Evolutionary conservation across 2,329 filamentous ascomycete genomes (phyloP).

Genomic region (Paecilomyces niveus): DNA sequence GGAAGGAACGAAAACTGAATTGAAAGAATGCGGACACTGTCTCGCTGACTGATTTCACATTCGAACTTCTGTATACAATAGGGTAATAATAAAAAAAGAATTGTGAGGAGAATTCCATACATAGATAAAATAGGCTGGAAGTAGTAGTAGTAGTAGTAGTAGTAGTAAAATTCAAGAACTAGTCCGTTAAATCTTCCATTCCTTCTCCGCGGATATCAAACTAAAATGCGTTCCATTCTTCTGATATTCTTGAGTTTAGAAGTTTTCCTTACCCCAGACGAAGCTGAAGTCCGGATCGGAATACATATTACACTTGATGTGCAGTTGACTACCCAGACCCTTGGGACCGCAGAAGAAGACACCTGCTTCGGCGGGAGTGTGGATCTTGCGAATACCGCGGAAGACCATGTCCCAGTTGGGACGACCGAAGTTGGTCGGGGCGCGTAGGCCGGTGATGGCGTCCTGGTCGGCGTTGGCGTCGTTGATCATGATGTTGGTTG

Average conservation of each 20-base stretch:
- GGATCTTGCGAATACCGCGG: conserved; percentile 71
- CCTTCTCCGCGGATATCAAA: too few relatives aligned
- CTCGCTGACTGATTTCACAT: too few relatives aligned
- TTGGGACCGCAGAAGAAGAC: conserved; percentile 86
- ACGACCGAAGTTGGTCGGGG: conserved; percentile 73
- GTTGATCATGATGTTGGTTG: conserved; percentile 90
- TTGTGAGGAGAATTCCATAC: not conserved
- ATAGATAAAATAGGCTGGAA: not conserved
- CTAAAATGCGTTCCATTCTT: not conserved
- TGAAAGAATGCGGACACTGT: too few relatives aligned
- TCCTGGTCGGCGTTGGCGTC: conserved; percentile 78
- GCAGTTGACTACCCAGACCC: conserved; percentile 65
- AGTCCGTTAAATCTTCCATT: not conserved
- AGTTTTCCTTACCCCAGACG: conserved; percentile 48
- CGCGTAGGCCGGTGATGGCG: conserved; percentile 72
- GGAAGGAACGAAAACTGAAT: too few relatives aligned
- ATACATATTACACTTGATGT: conserved; percentile 83
- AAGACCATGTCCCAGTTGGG: conserved; percentile 92
- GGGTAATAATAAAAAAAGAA: too few relatives aligned
- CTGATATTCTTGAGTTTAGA: conserved; percentile 24
- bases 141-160: too few relatives aligned
- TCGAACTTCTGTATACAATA: too few relatives aligned
- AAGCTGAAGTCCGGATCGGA: conserved; percentile 66
- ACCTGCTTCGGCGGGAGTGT: conserved; percentile 63
- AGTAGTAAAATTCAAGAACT: not conserved